A percentile compares a stretch with the other conserved stretches of the same genome.
Conservation (phyloP, 169 alveolate genomes). For the Plasmodium cynomolgi region DNA sequence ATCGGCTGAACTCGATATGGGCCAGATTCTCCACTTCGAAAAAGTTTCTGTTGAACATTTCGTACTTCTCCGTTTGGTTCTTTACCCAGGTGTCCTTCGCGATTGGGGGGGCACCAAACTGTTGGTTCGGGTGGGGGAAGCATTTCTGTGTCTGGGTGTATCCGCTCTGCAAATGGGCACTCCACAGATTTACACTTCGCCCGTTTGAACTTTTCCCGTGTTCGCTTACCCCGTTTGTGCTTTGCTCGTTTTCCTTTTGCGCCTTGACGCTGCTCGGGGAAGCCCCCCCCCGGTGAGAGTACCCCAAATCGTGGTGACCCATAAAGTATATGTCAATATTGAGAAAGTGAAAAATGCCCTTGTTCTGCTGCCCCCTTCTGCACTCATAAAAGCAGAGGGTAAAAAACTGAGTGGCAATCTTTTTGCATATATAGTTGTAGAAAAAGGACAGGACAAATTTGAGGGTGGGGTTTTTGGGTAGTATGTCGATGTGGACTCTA, state of each 20-base stretch:
- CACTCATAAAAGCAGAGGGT: slow-evolving; percentile 61
- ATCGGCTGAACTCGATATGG: slow-evolving; percentile 54
- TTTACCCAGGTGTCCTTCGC: background rate
- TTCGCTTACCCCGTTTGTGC: background rate
- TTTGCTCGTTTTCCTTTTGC: background rate
- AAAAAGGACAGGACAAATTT: slow-evolving; percentile 50
- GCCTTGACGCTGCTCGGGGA: background rate
- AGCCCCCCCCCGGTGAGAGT: background rate
- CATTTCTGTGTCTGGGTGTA: background rate
- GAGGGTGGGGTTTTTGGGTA: slow-evolving; percentile 51
- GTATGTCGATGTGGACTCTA: slow-evolving; percentile 54
- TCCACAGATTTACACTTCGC: background rate
- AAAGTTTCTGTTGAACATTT: slow-evolving; percentile 30
- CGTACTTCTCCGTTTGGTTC: slow-evolving; percentile 13
- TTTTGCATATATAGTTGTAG: slow-evolving; percentile 68
- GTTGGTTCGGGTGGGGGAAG: background rate
- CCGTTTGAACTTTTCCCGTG: background rate
- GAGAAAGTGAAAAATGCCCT: slow-evolving; percentile 34
- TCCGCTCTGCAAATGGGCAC: background rate
- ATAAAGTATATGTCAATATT: slow-evolving; percentile 70
- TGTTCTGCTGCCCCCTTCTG: slow-evolving; percentile 31
- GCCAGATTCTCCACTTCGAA: slow-evolving; percentile 20
- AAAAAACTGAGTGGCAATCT: slow-evolving; percentile 39
- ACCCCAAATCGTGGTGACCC: background rate
- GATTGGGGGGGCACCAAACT: background rate